Base-by-base conservation (phyloP, 106 monocot genomes). In the Vanilla planifolia region DNA sequence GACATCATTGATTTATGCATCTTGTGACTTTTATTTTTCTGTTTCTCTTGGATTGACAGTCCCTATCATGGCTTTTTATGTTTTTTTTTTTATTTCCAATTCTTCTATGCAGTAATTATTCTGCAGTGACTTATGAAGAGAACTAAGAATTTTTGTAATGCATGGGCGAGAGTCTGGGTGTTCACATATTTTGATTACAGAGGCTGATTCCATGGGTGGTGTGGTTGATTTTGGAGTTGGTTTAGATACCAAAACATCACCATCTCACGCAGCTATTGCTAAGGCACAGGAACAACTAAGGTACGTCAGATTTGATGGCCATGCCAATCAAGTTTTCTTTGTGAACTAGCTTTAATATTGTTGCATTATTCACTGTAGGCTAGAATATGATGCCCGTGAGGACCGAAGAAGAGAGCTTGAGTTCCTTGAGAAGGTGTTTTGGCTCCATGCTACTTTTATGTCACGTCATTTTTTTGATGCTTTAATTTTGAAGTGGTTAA, bases 361-460 rank as follows among this genome's bases (percentile, higher is more conserved):
- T n/a, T n/a, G n/a, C n/a, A n/a, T n/a, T n/a, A 15, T 33, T 62
- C 59, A 42, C 37, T 65, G 45, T 82, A 94, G 93, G 75, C 76
- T 80, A 61, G 85, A 94, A 64, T 89, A 69, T 63, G 82, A 80
- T 75, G 84, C 80, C 10, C 77, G 85, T n/a, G 89, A 94, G 67
- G 77, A 85, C 50, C 67, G 93, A 29, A 89, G 73, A 75, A 73
- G 89, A 61, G 93, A 94, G 65, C 57, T 94, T 24, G 93, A 89
- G 50, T 94, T 94, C 69, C 85, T 94, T 37, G 85, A 89, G 61
- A 89, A 83, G 60, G 93, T 89, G 72, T 57, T n/a, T n/a, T n/a
- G n/a, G n/a, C 10, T 62, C 8, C n/a, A 53, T 20, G 19, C 29
- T 21, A 16, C 67, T 43, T n/a, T 27, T 20, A 19, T 35, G 33